These are phyloP conservation scores for Colletotrichum orchidophilum DNA, from an alignment of 2,329 filamentous ascomycete genomes.

Conservation along the genomic window DNA sequence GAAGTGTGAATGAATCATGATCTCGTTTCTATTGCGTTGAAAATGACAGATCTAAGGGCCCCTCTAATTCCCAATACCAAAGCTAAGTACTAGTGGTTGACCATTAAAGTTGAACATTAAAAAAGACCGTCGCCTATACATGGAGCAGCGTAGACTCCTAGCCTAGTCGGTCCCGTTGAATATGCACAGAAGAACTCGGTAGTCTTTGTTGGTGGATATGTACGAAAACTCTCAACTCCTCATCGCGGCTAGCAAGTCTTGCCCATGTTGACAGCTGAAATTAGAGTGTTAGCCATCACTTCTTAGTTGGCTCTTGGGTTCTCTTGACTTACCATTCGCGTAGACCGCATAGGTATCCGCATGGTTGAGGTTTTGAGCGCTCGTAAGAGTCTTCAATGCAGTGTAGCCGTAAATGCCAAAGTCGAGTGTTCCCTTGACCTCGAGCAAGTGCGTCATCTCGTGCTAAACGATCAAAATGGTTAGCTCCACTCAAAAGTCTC, in stretches of 20 bases:
- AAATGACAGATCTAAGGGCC: not conserved
- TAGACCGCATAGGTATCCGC: constrained; percentile 35
- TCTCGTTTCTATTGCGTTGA: constrained; percentile 8
- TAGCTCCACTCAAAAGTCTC: not conserved
- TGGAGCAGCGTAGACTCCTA: not conserved
- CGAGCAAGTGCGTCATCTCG: constrained; percentile 70
- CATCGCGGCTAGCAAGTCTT: constrained; percentile 2
- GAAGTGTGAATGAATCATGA: not conserved
- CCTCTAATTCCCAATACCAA: not conserved
- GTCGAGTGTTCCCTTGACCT: constrained; percentile 60
- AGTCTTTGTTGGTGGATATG: not conserved
- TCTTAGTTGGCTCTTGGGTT: not conserved
- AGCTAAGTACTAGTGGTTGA: not conserved
- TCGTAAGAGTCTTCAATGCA: constrained; percentile 13
- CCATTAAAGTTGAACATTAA: too few species aligned
- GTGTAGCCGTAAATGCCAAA: constrained; percentile 36
- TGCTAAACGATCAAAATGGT: constrained; percentile 72
- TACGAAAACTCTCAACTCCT: not conserved
- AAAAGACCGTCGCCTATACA: not conserved
- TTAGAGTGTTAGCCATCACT: not conserved
- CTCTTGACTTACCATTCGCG: constrained; percentile 23
- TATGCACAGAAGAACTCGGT: constrained; percentile 1
- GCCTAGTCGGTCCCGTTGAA: not conserved
- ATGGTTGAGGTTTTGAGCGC: constrained; percentile 32
- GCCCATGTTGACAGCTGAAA: constrained; percentile 15